Percentiles rank a stretch among this genome's conserved stretches.
These are phyloP conservation scores for Austropuccinia psidii DNA, from an alignment of 1,284 basidiomycete genomes.

Conservation along the genomic window DNA sequence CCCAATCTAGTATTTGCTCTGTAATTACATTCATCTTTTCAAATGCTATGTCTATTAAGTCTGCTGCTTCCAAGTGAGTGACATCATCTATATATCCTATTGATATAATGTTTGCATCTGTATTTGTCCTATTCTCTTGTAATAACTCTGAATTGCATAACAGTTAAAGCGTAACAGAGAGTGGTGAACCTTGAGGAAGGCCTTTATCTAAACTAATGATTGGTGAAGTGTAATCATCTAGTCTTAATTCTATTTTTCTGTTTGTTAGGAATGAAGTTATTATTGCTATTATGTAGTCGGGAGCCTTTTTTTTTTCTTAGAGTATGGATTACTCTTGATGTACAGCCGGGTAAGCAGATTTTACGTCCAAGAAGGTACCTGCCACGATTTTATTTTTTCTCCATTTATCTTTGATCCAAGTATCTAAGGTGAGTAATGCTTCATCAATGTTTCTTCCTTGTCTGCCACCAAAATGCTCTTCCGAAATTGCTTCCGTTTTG, in stretches of 20 bases:
- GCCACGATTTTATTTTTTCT: background rate
- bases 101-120: background rate
- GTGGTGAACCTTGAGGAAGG: background rate
- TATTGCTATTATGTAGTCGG: background rate
- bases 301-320: background rate
- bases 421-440: background rate
- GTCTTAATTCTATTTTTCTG: background rate
- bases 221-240: no score
- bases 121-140: background rate
- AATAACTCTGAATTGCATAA: background rate
- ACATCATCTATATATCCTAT: background rate
- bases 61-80: background rate
- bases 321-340: background rate
- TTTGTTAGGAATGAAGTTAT: background rate
- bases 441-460: no score
- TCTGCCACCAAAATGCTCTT: no score
- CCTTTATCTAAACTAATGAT: no score
- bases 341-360: background rate
- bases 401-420: background rate
- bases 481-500: background rate
- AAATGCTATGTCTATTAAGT: background rate
- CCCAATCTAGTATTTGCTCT: background rate
- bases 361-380: background rate
- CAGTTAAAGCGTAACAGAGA: background rate
- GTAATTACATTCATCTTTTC: background rate